A percentile compares a stretch with the other conserved stretches of the same genome.
Evolutionary conservation across 202 grass and related monocot genomes (phyloP).

Genomic region (Panicum virgatum): DNA sequence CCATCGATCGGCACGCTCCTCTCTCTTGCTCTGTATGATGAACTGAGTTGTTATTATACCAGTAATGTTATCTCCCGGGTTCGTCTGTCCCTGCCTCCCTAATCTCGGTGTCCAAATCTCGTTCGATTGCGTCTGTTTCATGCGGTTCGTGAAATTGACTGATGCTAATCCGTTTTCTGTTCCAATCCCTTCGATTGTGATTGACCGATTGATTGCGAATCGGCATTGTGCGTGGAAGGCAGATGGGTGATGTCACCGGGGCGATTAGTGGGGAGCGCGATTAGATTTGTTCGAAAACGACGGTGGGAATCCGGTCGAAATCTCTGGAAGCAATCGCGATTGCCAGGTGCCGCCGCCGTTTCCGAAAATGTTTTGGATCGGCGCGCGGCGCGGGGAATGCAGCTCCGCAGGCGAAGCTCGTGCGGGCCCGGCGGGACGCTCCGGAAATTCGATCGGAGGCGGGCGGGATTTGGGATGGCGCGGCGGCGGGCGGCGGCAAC

Average conservation of each 20-base stretch:
- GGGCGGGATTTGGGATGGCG: not conserved
- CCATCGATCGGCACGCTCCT: not conserved
- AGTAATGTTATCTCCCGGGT: not conserved
- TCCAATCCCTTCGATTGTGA: not conserved
- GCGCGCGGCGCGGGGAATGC: not conserved
- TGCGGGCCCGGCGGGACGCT: too few species aligned
- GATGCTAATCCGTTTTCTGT: not conserved
- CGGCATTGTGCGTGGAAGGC: not conserved
- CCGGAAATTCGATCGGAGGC: not conserved
- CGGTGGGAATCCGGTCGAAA: not conserved
- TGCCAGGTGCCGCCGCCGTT: not conserved
- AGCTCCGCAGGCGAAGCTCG: not conserved
- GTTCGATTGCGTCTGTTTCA: not conserved
- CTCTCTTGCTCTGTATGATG: not conserved
- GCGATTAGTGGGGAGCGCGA: too few species aligned
- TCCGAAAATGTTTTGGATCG: not conserved
- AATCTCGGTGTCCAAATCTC: not conserved
- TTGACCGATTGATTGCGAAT: not conserved
- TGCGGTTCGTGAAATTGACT: not conserved
- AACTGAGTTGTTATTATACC: not conserved
- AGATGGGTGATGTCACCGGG: not conserved
- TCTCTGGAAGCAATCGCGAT: not conserved
- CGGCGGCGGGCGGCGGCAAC: too few species aligned
- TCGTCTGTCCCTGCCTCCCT: not conserved
- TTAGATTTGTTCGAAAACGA: not conserved